Evolutionary conservation across 2,329 filamentous ascomycete genomes (phyloP), one percentile per base, ranked within the genome.

Genomic region (Teratosphaeria epicoccoides): DNA sequence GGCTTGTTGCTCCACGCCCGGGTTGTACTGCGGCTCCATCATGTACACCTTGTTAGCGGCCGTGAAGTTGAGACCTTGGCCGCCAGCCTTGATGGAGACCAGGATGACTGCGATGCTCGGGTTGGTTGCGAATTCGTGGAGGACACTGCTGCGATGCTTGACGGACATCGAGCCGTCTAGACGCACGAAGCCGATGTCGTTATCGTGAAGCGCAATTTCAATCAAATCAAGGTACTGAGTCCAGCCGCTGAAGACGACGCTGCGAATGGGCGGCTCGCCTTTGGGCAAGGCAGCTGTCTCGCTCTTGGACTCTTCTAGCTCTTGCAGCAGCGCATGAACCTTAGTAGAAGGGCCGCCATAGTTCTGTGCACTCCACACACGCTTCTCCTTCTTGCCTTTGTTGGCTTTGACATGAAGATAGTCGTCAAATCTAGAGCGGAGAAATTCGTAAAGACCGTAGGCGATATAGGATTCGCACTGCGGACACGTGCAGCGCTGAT

Each of bases 11-110:
- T 98, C 91, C 0, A 90, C 88, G 0, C 89, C 90, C 0, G 93
- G 93, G 63, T 98, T 98, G 73, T 91, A 98, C 65, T 96, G 90
- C 4, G 93, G 93, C 67, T 98, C 93, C 91, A 98, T 97, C 62
- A 97, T 86, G 67, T 93, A 97, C 12, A 94, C 91, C 51, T 81
- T 85, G 65, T 83, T 93, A 26, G 85, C 91, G 0, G 87, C 77
- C 0, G 90, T 96, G 50, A 97, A 74, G 65, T 97, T 97, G 37
- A 97, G 81, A 12, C 91, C 91, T 14, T 96, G 79, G 17, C 93
- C 91, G 57, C 91, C 93, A 0, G 91, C 91, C 64, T 84, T 88
- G 69, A 96, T 94, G 9, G 88, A 95, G 12, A 95, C 88, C 9
- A 97, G 79, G 48, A 97, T 89, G 49, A 95, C 84, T 26, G 83